Evolutionary conservation across 108 stramenopile genomes (phyloP), one percentile per base, ranked within the genome.

Genomic region (Cylindrotheca fusiformis): DNA sequence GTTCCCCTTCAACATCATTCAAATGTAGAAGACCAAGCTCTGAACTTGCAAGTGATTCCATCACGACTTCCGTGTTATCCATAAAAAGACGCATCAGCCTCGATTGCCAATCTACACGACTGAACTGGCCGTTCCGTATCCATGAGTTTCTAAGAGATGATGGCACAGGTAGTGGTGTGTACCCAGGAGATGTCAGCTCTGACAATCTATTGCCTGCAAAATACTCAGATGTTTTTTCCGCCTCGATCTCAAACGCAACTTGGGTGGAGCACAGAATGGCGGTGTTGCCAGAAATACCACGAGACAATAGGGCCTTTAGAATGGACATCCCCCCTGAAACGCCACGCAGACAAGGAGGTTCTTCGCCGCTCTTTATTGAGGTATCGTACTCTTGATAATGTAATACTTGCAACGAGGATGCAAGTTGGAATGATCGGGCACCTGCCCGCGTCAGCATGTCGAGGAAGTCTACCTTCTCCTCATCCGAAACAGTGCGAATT

Each of bases 211-310:
- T 3, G n/a, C n/a, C 32, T 21, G 5, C 12, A 33, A 31, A 4
- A 22, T 31, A 33, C 21, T 41, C 29, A 4, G 21, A 36, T 2
- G 57, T 31, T 4, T 20, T 6, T 14, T 5, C 12, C 21, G 54
- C 66, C 22, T 67, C 66, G 1, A 55, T 26, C 50, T 71, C 69
- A 47, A 50, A 71, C 27, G 60, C 52, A 36, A 71, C 19, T 23
- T 71, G 53, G 8, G 57, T 29, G 28, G 57, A 60, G 17, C 63
- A 32, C 21, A 32, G 12, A 19, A 55, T 21, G 18, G 61, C 53
- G 19, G 2, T 22, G 6, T 8, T 24, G 22, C 54, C 60, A n/a
- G 44, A 21, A 45, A 63, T 21, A 14, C 69, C 69, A 20, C 60
- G 53, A 19, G 53, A 50, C 2, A 71, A 30, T 41, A 63, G 30